Evolutionary conservation across 2,329 filamentous ascomycete species (phyloP).

Genomic region (Trematosphaeria pertusa): DNA sequence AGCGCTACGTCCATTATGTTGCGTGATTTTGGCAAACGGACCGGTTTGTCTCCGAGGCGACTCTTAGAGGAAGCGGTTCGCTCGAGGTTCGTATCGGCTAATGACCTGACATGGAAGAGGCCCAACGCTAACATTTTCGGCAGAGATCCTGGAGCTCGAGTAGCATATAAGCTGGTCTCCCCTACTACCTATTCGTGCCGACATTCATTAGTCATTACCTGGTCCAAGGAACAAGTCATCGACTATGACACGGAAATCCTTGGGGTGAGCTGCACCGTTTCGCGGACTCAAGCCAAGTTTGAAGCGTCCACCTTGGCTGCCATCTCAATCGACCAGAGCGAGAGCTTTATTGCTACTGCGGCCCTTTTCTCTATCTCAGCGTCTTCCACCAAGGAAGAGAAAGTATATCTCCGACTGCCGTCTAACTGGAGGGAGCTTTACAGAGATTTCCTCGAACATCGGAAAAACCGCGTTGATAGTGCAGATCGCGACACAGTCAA

Average conservation of each 20-base stretch:
- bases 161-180: conserved; percentile 74
- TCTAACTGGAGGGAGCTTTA: conserved; percentile 85
- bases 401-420: conserved; percentile 79
- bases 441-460: conserved; percentile 75
- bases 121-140: not conserved
- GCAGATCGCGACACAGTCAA: conserved; percentile 73
- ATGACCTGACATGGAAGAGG: not conserved
- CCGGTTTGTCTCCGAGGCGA: conserved; percentile 76
- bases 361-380: conserved; percentile 84
- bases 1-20: conserved; percentile 62
- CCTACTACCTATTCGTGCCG: conserved; percentile 77
- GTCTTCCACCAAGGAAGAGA: conserved; percentile 82
- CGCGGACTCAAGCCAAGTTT: conserved; percentile 62
- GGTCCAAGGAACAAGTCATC: conserved; percentile 75
- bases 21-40: conserved; percentile 84
- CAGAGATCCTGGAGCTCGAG: conserved; percentile 73
- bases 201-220: conserved; percentile 75
- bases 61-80: conserved; percentile 88
- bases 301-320: conserved; percentile 79
- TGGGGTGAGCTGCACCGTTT: conserved; percentile 54
- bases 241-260: conserved; percentile 52
- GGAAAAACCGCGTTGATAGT: conserved; percentile 73
- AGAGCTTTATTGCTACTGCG: conserved; percentile 81
- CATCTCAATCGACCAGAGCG: conserved; percentile 79
- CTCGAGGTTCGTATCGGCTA: conserved; percentile 63